Percentiles rank a stretch among this genome's conserved stretches.
Evolutionary conservation across 2,329 filamentous ascomycete genomes (phyloP).

Genomic region (Aureobasidium sp.): DNA sequence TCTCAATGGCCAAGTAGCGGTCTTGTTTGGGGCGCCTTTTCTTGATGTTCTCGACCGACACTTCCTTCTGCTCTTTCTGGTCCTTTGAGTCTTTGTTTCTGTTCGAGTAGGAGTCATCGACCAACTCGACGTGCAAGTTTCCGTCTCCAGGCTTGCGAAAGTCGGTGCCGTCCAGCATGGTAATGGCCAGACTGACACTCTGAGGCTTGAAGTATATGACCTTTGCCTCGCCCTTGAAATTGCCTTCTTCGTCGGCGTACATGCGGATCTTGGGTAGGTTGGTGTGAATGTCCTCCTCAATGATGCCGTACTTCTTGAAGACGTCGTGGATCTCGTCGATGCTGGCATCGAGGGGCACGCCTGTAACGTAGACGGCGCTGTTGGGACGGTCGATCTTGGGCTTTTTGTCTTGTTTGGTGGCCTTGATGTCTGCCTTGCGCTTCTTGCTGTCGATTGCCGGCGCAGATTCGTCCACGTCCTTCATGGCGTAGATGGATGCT

Average conservation of each 20-base stretch:
- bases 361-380: slow-evolving; percentile 87
- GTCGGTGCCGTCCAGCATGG: slow-evolving; percentile 72
- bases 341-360: slow-evolving; percentile 72
- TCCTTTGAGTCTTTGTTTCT: slow-evolving; percentile 70
- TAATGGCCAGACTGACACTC: slow-evolving; percentile 79
- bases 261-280: slow-evolving; percentile 86
- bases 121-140: slow-evolving; percentile 72
- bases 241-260: slow-evolving; percentile 72
- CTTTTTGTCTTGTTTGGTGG: slow-evolving; percentile 24
- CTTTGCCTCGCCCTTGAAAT: slow-evolving; percentile 89
- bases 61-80: slow-evolving; percentile 53
- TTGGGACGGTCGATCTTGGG: slow-evolving; percentile 51
- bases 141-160: slow-evolving; percentile 62
- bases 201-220: slow-evolving; percentile 90
- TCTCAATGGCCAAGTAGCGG: slow-evolving; percentile 75
- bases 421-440: slow-evolving; percentile 35
- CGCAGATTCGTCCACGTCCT: slow-evolving; percentile 48
- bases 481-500: slow-evolving; percentile 53
- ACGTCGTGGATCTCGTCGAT: slow-evolving; percentile 72
- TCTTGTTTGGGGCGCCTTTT: slow-evolving; percentile 60
- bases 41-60: slow-evolving; percentile 39
- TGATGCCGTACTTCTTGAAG: slow-evolving; percentile 85
- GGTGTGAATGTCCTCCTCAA: slow-evolving; percentile 89
- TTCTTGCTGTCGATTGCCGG: slow-evolving; percentile 40
- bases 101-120: slow-evolving; percentile 67